Base-by-base conservation (phyloP, 257 asterid species). In the Phtheirospermum japonicum region DNA sequence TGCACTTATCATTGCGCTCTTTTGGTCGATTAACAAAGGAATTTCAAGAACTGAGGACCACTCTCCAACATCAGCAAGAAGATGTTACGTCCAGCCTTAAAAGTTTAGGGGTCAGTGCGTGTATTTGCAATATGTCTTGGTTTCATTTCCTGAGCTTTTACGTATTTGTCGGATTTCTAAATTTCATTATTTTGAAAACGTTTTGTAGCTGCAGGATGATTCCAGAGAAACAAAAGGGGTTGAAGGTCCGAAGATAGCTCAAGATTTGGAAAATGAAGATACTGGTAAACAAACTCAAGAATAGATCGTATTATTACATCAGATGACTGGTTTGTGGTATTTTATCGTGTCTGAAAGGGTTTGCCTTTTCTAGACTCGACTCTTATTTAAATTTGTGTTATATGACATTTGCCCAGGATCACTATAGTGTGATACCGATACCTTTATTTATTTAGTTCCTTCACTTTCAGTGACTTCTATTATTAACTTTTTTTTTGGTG, bases 41-140 rank as follows among this genome's bases (percentile, higher is more conserved):
- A 65, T 92, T 92, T 79, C 91, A 87, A 89, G 94, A 80, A 52
- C 82, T 89, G 67, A 83, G 83, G 73, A 82, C 73, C 67, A 89
- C 95, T 59, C 97, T 92, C 69, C 91, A 87, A 68, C 96, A 92
- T 78, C 99, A 92, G 79, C 99, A 92, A 72, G 95, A 89, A 59
- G 99, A 92, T 75, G 97, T 85, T 14, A 65, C 88, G 9, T 42
- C 76, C 70, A 85, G 93, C 88, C 79, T 92, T 46, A 80, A 62
- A 74, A 79, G 73, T 40, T 76, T 86, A n/a, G 95, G 87, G 80
- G 97, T 87, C 45, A 61, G 87, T 53, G 17, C 67, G 72, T 49
- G 30, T 59, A 5, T 7, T 16, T 36, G 42, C 42, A 36, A 36
- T 45, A 65, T 59, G 17, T n/a, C 57, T 13, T 16, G 9, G 5